Evolutionary conservation across 768 basidiomycete species (phyloP).

Genomic region (Tricholomella constricta): DNA sequence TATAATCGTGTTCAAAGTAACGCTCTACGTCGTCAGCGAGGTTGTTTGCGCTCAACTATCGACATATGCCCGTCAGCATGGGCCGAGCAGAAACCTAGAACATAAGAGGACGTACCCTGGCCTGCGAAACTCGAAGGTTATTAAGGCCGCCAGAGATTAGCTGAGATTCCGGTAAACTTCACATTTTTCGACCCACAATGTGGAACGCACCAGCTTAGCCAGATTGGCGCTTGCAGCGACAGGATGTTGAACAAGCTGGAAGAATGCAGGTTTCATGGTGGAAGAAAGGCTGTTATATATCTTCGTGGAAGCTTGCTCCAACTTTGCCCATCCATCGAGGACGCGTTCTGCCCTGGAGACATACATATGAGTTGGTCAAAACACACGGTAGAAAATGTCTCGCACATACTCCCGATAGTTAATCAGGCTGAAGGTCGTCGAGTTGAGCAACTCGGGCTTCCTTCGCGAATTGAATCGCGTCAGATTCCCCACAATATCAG

Average conservation of each 20-base stretch:
- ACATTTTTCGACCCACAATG: too few relatives aligned
- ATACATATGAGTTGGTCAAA: too few relatives aligned
- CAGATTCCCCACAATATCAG: slow-evolving; percentile 55
- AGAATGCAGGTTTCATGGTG: slow-evolving; percentile 58
- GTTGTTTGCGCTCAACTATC: slow-evolving; percentile 54
- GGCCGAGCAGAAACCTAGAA: too few relatives aligned
- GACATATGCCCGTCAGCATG: neutral
- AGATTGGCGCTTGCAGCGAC: slow-evolving; percentile 60
- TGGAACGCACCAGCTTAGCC: slow-evolving; percentile 45
- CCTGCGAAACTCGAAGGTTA: slow-evolving; percentile 65
- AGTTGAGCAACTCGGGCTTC: slow-evolving; percentile 67
- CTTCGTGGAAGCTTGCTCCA: slow-evolving; percentile 49
- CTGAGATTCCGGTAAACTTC: slow-evolving; percentile 20
- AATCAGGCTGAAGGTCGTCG: slow-evolving; percentile 61
- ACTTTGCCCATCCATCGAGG: slow-evolving; percentile 48
- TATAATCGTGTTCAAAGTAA: slow-evolving; percentile 62
- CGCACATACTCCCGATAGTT: slow-evolving; percentile 72
- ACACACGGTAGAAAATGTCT: too few relatives aligned
- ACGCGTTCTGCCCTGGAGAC: slow-evolving; percentile 68
- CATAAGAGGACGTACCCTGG: slow-evolving; percentile 44
- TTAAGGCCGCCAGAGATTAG: slow-evolving; percentile 61
- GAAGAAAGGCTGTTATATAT: slow-evolving; percentile 56
- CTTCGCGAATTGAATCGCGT: slow-evolving; percentile 58
- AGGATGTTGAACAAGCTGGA: slow-evolving; percentile 71
- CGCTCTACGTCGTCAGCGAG: slow-evolving; percentile 55